Conservation (phyloP, 2,329 filamentous ascomycete species). For the Colletotrichum tropicale region DNA sequence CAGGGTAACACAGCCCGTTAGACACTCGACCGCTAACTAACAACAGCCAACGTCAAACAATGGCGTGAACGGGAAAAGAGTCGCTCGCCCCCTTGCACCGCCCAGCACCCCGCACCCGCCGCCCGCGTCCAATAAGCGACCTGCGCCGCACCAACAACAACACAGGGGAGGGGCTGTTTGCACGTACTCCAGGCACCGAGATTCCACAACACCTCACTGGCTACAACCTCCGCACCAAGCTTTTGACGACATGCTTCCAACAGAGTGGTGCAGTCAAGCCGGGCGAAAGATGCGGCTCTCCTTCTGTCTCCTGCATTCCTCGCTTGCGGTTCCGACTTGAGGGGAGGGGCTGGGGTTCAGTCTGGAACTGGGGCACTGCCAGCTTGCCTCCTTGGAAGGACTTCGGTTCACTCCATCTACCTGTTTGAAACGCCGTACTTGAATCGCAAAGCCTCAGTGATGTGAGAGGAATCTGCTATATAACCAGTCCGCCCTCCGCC, state of each 20-base stretch:
- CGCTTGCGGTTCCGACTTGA: background rate
- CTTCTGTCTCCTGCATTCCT: background rate
- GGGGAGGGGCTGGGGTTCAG: background rate
- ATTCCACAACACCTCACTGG: slow-evolving; percentile 12
- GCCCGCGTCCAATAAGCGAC: background rate
- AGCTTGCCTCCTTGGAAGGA: background rate
- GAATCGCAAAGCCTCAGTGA: background rate
- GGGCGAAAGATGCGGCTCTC: background rate
- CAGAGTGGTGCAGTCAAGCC: background rate
- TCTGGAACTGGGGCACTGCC: background rate
- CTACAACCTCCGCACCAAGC: background rate
- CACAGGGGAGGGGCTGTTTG: background rate
- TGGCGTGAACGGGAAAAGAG: background rate
- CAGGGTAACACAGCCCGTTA: background rate
- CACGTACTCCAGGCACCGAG: slow-evolving; percentile 9
- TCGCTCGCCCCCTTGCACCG: background rate
- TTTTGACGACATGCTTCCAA: background rate
- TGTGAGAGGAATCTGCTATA: background rate
- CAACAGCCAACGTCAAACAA: background rate
- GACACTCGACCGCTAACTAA: background rate
- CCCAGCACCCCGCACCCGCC: background rate
- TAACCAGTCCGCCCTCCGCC: background rate
- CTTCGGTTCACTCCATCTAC: background rate
- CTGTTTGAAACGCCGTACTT: background rate
- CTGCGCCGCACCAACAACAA: background rate